These are phyloP conservation scores for Retiboletus flavoniger DNA, from an alignment of 1,284 basidiomycete species.

Conservation along the genomic window DNA sequence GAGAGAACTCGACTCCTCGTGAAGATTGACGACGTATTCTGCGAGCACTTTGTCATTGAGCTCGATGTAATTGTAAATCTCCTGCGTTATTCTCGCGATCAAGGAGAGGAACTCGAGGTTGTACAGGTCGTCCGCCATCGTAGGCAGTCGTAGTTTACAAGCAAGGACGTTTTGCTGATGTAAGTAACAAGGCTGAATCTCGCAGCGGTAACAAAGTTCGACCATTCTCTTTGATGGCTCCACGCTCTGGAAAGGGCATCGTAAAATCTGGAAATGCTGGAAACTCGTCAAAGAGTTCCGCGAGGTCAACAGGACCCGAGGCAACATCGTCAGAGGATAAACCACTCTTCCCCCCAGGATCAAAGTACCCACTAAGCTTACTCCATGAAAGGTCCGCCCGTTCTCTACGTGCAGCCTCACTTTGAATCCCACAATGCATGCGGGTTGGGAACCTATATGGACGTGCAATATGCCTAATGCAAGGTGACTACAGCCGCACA, in stretches of 20 bases:
- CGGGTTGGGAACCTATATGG: neutral
- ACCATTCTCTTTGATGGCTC: conserved; percentile 52
- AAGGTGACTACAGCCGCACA: neutral
- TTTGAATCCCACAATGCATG: conserved; percentile 2
- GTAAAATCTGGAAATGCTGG: conserved; percentile 86
- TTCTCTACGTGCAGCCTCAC: neutral
- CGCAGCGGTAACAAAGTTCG: no score
- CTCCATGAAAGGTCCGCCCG: conserved; percentile 67
- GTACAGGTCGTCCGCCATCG: conserved; percentile 80
- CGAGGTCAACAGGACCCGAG: conserved; percentile 22
- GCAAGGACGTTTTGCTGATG: conserved; percentile 18
- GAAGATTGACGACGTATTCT: conserved; percentile 93
- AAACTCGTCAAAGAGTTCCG: conserved; percentile 66
- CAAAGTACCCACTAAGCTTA: conserved; percentile 75
- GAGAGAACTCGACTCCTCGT: conserved; percentile 78
- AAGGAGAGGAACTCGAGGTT: conserved; percentile 90
- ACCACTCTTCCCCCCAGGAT: conserved; percentile 77
- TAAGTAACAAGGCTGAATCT: neutral
- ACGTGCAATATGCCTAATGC: neutral
- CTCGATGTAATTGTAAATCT: conserved; percentile 83
- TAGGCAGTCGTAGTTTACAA: neutral
- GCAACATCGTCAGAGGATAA: conserved; percentile 32
- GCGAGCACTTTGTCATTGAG: conserved; percentile 90
- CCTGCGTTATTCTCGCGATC: conserved; percentile 85
- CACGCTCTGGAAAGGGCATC: conserved; percentile 59